Percentiles rank a stretch among this genome's conserved stretches.
Conservation (phyloP, 495 filamentous ascomycete genomes). For the Halenospora varia region DNA sequence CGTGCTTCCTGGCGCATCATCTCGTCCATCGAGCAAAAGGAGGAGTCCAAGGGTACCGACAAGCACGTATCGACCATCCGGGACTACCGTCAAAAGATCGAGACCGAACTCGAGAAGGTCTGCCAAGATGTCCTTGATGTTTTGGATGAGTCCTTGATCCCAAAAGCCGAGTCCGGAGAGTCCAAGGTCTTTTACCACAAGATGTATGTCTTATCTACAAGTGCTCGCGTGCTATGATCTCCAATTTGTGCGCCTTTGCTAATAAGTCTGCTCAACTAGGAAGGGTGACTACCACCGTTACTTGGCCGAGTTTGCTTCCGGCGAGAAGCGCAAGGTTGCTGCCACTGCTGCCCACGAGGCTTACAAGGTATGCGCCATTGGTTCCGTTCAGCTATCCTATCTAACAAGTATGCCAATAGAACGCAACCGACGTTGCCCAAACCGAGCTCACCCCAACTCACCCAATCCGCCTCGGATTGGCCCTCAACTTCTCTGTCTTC, state of each 20-base stretch:
- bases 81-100: slow-evolving; percentile 98
- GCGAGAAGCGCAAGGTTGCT: slow-evolving; percentile 97
- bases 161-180: slow-evolving; percentile 96
- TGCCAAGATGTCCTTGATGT: slow-evolving; percentile 98
- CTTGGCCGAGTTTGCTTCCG: slow-evolving; percentile 96
- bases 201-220: slow-evolving; percentile 65
- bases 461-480: slow-evolving; percentile 96
- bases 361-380: slow-evolving; percentile 72
- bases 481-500: slow-evolving; percentile 99
- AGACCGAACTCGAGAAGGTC: slow-evolving; percentile 94
- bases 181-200: slow-evolving; percentile 99
- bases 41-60: slow-evolving; percentile 98
- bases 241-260: slow-evolving; percentile 9
- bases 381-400: not conserved
- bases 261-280: slow-evolving; percentile 47
- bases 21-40: slow-evolving; percentile 99
- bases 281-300: slow-evolving; percentile 99
- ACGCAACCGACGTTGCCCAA: slow-evolving; percentile 96
- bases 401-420: slow-evolving; percentile 44
- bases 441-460: slow-evolving; percentile 97
- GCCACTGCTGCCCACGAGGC: slow-evolving; percentile 96
- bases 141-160: slow-evolving; percentile 91
- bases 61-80: slow-evolving; percentile 95
- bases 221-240: not conserved
- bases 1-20: slow-evolving; percentile 99